Conservation (phyloP, 495 filamentous ascomycete species). For the Tirmania nivea region DNA sequence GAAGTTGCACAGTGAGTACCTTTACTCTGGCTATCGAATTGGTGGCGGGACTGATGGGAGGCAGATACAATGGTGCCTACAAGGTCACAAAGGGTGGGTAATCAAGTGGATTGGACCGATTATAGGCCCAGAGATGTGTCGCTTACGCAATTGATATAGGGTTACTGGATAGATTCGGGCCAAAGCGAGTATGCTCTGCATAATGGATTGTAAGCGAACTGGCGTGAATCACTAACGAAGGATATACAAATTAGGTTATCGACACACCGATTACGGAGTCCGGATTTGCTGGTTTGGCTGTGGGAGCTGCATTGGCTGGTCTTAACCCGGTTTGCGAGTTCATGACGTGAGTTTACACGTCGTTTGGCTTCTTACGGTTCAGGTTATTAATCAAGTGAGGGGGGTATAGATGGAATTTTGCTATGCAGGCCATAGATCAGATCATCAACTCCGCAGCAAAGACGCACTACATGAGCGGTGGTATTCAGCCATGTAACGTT, state of each 20-base stretch:
- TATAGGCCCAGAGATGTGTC: background rate
- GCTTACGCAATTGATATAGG: slow-evolving; percentile 26
- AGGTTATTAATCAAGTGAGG: too few relatives aligned
- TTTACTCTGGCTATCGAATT: too few relatives aligned
- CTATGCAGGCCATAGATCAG: slow-evolving; percentile 99
- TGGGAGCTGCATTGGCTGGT: slow-evolving; percentile 84
- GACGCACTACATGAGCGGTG: slow-evolving; percentile 99
- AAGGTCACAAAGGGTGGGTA: slow-evolving; percentile 58
- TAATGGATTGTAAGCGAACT: too few relatives aligned
- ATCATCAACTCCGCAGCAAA: slow-evolving; percentile 98
- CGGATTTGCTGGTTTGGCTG: slow-evolving; percentile 77
- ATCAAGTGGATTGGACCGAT: background rate
- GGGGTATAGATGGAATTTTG: slow-evolving; percentile 61
- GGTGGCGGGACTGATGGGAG: background rate
- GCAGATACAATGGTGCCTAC: slow-evolving; percentile 84
- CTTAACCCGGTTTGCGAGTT: slow-evolving; percentile 72
- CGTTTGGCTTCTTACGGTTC: too few relatives aligned
- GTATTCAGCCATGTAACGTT: slow-evolving; percentile 97
- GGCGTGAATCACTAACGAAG: too few relatives aligned
- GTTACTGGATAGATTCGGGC: slow-evolving; percentile 84
- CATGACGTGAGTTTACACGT: slow-evolving; percentile 42
- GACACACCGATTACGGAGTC: slow-evolving; percentile 96
- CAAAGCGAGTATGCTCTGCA: slow-evolving; percentile 33
- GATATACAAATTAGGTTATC: slow-evolving; percentile 41
- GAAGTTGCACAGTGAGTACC: slow-evolving; percentile 59